Percentiles rank a stretch among this genome's conserved stretches.
Conservation (phyloP, 768 basidiomycete species). For the Rhizopogon salebrosus region DNA sequence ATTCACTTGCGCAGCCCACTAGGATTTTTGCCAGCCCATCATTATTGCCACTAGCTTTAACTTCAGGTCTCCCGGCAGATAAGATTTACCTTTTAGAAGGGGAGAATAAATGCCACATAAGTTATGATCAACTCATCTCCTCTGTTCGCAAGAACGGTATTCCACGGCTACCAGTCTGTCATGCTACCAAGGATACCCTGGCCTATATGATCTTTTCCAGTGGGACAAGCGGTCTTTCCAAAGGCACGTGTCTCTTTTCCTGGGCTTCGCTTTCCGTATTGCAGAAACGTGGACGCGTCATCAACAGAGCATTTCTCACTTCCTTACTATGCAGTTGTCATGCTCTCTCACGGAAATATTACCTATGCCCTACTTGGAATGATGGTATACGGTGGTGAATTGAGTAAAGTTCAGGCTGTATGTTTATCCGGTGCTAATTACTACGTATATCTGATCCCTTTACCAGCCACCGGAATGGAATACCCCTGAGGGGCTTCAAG, state of each 20-base stretch:
- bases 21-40: conserved; percentile 41
- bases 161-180: conserved; percentile 32
- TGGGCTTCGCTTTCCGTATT: not conserved
- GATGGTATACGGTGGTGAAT: conserved; percentile 22
- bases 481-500: conserved; percentile 37
- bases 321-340: conserved; percentile 29
- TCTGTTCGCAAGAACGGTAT: conserved; percentile 29
- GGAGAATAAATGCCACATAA: conserved; percentile 28
- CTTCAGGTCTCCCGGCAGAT: conserved; percentile 28
- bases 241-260: conserved; percentile 39
- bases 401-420: conserved; percentile 20
- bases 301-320: conserved; percentile 28
- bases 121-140: conserved; percentile 36
- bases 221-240: conserved; percentile 63
- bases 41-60: conserved; percentile 30
- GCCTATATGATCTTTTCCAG: conserved; percentile 67
- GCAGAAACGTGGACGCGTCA: not conserved
- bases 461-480: conserved; percentile 29
- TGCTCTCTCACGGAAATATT: conserved; percentile 58
- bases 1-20: conserved; percentile 39
- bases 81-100: conserved; percentile 43
- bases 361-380: conserved; percentile 34
- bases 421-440: conserved; percentile 33
- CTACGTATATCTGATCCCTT: conserved; percentile 41
- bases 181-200: conserved; percentile 43